Evolutionary conservation across 2,329 filamentous ascomycete species (phyloP).

Genomic region (Neocatenulostroma microsporum): DNA sequence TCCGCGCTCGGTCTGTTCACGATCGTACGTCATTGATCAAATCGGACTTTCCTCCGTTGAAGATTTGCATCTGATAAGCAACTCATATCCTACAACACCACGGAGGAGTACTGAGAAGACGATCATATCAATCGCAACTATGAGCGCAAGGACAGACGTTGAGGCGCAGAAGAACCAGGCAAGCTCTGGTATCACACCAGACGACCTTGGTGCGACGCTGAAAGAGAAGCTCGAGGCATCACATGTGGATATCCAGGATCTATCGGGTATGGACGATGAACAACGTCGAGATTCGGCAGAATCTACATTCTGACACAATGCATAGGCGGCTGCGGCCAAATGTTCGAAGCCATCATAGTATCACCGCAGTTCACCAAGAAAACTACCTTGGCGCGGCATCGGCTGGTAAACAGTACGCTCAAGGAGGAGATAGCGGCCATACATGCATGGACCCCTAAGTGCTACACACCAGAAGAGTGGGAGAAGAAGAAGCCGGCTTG

Average conservation of each 20-base stretch:
- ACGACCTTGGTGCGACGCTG: slow-evolving; percentile 61
- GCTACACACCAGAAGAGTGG: slow-evolving; percentile 86
- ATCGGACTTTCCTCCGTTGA: no score
- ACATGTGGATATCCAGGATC: slow-evolving; percentile 81
- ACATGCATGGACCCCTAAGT: slow-evolving; percentile 92
- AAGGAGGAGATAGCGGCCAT: slow-evolving; percentile 84
- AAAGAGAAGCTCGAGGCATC: slow-evolving; percentile 61
- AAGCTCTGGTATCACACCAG: slow-evolving; percentile 58
- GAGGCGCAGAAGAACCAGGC: slow-evolving; percentile 44
- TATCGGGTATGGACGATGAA: slow-evolving; percentile 81
- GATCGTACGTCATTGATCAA: no score
- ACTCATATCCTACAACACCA: no score
- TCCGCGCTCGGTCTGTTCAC: no score
- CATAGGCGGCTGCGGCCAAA: slow-evolving; percentile 61
- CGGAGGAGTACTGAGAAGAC: no score
- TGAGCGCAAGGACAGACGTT: slow-evolving; percentile 38
- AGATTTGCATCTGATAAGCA: no score
- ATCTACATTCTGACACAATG: neutral
- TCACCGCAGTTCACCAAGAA: slow-evolving; percentile 45
- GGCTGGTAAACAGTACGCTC: slow-evolving; percentile 73
- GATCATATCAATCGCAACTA: slow-evolving; percentile 22
- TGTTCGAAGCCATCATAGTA: slow-evolving; percentile 62
- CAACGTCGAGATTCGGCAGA: no score
- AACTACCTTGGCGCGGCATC: slow-evolving; percentile 71
- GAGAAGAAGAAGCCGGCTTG: slow-evolving; percentile 50